A percentile compares a stretch with the other conserved stretches of the same genome.
These are phyloP conservation scores for Sedum album DNA, from an alignment of 164 flowering plant species.

Conservation along the genomic window DNA sequence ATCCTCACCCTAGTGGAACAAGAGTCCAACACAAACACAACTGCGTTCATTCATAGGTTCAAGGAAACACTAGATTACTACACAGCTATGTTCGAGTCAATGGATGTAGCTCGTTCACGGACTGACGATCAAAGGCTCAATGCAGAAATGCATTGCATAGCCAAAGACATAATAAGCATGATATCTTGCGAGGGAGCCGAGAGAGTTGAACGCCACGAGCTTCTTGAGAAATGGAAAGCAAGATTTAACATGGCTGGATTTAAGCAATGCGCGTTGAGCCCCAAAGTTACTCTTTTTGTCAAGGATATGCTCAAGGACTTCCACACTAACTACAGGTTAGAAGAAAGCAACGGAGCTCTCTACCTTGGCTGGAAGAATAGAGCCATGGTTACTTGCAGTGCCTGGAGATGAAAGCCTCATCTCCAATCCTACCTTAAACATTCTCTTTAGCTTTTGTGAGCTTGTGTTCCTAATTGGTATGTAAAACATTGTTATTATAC, in stretches of 20 bases:
- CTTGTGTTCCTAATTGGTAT: too few species aligned
- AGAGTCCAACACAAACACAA: not conserved
- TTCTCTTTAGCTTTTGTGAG: not conserved
- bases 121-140: not conserved
- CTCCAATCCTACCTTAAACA: not conserved
- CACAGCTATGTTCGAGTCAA: not conserved
- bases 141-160: slow-evolving; percentile 5
- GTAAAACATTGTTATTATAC: not conserved
- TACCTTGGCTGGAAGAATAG: slow-evolving; percentile 2
- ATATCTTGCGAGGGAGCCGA: not conserved
- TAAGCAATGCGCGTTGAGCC: not conserved
- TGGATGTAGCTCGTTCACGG: slow-evolving; percentile 3
- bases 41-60: not conserved
- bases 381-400: slow-evolving; percentile 6
- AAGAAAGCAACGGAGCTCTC: slow-evolving; percentile 5
- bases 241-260: not conserved
- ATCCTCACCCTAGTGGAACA: not conserved
- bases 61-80: slow-evolving; percentile 3
- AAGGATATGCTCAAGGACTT: slow-evolving; percentile 6
- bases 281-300: not conserved
- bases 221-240: slow-evolving; percentile 3
- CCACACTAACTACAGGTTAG: slow-evolving; percentile 6
- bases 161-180: slow-evolving; percentile 6
- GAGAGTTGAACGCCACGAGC: slow-evolving; percentile 1
- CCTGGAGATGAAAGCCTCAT: not conserved